These are phyloP conservation scores for Plantago ovata DNA, from an alignment of 257 asterid genomes.

Conservation along the genomic window DNA sequence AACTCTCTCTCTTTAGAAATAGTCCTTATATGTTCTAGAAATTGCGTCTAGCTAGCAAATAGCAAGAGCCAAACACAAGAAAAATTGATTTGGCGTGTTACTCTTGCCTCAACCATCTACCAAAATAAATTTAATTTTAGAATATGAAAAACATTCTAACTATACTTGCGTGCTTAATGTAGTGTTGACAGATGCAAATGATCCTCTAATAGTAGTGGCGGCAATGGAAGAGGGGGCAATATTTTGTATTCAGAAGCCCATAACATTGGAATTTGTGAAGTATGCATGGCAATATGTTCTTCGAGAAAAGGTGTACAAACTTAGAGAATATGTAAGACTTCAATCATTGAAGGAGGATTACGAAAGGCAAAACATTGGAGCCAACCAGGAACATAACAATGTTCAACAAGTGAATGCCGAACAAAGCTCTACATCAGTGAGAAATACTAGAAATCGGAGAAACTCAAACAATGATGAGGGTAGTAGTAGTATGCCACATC, in stretches of 20 bases:
- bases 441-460: neutral
- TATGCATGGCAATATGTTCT: slow-evolving; percentile 36
- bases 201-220: slow-evolving; percentile 11
- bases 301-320: slow-evolving; percentile 14
- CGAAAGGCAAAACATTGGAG: neutral
- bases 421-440: neutral
- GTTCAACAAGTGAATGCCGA: neutral
- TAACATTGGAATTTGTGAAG: slow-evolving; percentile 15
- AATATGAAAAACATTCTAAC: too few relatives aligned
- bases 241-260: slow-evolving; percentile 27
- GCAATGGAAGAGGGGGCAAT: slow-evolving; percentile 39
- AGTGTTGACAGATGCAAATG: slow-evolving; percentile 33
- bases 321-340: neutral
- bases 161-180: too few relatives aligned
- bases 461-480: neutral
- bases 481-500: neutral
- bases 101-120: too few relatives aligned
- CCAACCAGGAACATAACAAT: neutral
- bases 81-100: too few relatives aligned
- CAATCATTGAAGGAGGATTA: neutral
- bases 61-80: too few relatives aligned
- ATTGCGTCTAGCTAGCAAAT: too few relatives aligned
- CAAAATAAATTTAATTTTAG: too few relatives aligned
- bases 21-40: too few relatives aligned
- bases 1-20: too few relatives aligned